Base-by-base conservation (phyloP, 2,329 filamentous ascomycete genomes). In the Tolypocladium album region DNA sequence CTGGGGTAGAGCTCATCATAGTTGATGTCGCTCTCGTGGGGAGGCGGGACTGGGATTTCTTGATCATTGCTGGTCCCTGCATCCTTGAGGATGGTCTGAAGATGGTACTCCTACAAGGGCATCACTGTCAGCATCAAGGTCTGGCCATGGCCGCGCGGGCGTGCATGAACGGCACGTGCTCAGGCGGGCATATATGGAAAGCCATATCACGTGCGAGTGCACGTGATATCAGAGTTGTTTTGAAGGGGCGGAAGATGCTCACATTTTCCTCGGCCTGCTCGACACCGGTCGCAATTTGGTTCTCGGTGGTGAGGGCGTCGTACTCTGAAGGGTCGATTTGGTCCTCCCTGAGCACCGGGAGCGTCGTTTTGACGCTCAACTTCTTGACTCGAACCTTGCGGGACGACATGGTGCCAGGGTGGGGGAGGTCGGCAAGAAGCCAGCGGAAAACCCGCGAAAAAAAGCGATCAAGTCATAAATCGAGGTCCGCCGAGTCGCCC, bases 221-320 rank as follows among this genome's bases (percentile, higher is more conserved):
- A 82, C 80, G 80, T 82, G 79, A 80, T 74, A 73, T 75, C 69
- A 68, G 66, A 65, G 67, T 65, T 59, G 64, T 66, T 62, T 59
- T 53, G 63, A 67, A 59, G 62, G 62, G 61, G 66, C 62, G 67
- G 68, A 66, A 64, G 66, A 65, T 64, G 90, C 92, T 86, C 77
- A 97, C 94, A 79, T 93, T 93, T 85, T 97, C 92, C 78, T 99
- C 94, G 65, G 87, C 90, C 74, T 96, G 92, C 77, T 99, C 94
- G 69, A 99, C 94, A 76, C 94, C 94, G 66, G 92, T 97, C 72
- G 94, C 92, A 72, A 97, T 91, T 88, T 90, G 78, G 82, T 86
- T 79, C 84, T 90, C 83, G 73, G 88, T 88, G 67, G 88, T 89
- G 72, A 93, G 87, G 69, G 89, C 85, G 77, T 96, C 90, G 75